phyloP scores from a whole-genome alignment of 257 asterid species.

The Ehretia macrophylla region DNA sequence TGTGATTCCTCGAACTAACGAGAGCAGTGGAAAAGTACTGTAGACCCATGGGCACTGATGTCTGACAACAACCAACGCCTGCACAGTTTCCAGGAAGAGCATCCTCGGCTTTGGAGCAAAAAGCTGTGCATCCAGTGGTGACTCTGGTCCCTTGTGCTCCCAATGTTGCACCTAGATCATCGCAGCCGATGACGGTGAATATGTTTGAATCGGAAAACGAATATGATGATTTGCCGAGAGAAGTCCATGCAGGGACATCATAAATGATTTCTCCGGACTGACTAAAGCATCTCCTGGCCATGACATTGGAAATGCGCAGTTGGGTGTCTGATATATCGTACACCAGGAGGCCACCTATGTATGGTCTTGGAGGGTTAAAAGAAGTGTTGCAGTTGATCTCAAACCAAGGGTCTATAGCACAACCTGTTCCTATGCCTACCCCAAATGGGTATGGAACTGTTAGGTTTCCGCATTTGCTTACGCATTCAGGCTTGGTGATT shows the following conservation, averaged over 20 bases:
- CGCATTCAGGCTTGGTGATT: conserved; percentile 37
- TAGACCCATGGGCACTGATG: conserved; percentile 51
- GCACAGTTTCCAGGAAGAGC: conserved; percentile 44
- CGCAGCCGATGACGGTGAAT: conserved; percentile 65
- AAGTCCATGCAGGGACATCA: conserved; percentile 16
- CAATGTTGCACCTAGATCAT: conserved; percentile 34
- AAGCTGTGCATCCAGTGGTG: conserved; percentile 49
- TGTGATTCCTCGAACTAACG: conserved; percentile 26
- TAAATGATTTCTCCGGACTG: conserved; percentile 14
- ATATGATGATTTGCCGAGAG: conserved; percentile 30
- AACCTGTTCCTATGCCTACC: conserved; percentile 30
- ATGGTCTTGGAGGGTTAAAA: conserved; percentile 43
- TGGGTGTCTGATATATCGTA: conserved; percentile 51
- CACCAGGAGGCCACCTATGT: conserved; percentile 12
- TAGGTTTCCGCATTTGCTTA: conserved; percentile 29
- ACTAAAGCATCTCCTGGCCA: conserved; percentile 46
- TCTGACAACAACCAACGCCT: conserved; percentile 77
- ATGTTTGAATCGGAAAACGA: conserved; percentile 50
- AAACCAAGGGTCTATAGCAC: conserved; percentile 23
- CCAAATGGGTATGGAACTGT: conserved; percentile 48
- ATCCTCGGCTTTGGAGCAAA: conserved; percentile 35
- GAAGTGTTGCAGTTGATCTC: conserved; percentile 48
- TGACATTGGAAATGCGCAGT: conserved; percentile 37
- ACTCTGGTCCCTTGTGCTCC: conserved; percentile 19
- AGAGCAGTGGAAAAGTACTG: neutral